Percentiles rank a stretch among this genome's conserved stretches.
phyloP scores from a whole-genome alignment of 2,329 filamentous ascomycete species.

The Tolypocladium paradoxum region DNA sequence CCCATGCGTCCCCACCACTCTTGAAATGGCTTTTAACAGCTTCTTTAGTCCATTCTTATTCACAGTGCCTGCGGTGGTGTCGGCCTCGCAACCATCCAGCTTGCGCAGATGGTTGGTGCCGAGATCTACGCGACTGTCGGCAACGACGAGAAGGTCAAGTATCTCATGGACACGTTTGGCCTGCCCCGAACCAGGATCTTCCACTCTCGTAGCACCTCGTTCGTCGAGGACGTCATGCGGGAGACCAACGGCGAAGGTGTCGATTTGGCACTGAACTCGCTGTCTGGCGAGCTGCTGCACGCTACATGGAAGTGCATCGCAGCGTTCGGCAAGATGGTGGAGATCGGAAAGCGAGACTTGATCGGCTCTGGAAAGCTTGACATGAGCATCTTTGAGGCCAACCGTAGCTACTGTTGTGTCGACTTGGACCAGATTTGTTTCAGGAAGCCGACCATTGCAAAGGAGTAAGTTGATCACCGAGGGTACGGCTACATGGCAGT shows the following conservation, averaged over 20 bases:
- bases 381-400: not conserved
- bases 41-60: not conserved
- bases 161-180: not conserved
- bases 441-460: not conserved
- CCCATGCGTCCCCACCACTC: not conserved
- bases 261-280: not conserved
- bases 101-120: not conserved
- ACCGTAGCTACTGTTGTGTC: not conserved
- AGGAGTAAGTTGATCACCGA: not conserved
- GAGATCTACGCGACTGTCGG: not conserved
- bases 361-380: not conserved
- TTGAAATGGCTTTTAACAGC: not conserved
- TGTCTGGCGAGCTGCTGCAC: not conserved
- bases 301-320: not conserved
- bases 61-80: not conserved
- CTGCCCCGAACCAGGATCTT: not conserved
- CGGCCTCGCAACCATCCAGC: not conserved
- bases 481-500: not conserved
- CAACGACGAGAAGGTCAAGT: not conserved
- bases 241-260: not conserved
- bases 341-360: conserved; percentile 12
- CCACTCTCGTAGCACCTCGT: not conserved
- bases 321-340: not conserved
- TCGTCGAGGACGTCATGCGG: not conserved
- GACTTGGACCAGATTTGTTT: not conserved